A percentile compares a stretch with the other conserved stretches of the same genome.
Evolutionary conservation across 2,329 filamentous ascomycete species (phyloP).

Genomic region (Alternaria sp.): DNA sequence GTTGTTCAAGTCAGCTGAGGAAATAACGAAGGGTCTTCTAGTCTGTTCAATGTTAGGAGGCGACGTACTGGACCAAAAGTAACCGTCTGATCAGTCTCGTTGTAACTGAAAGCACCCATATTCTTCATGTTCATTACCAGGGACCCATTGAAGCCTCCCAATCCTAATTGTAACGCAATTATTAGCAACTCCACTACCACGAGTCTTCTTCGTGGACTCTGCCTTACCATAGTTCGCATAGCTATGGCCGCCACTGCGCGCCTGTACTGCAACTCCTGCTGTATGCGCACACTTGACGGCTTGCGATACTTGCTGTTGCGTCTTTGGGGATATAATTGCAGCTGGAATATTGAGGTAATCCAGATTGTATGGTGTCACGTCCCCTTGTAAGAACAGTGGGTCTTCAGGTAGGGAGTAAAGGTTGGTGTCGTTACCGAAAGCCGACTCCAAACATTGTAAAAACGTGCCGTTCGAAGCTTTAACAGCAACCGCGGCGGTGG

Average conservation of each 20-base stretch:
- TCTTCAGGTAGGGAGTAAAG: background rate
- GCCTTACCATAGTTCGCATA: slow-evolving; percentile 5
- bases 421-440: background rate
- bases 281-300: background rate
- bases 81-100: background rate
- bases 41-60: background rate
- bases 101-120: background rate
- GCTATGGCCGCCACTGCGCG: slow-evolving; percentile 1
- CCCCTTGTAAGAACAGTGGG: background rate
- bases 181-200: background rate
- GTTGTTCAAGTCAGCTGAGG: background rate
- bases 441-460: background rate
- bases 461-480: background rate
- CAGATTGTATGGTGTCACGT: background rate
- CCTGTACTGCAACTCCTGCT: slow-evolving; percentile 1
- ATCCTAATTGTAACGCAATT: background rate
- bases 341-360: background rate
- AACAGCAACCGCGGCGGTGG: background rate
- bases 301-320: background rate
- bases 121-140: slow-evolving; percentile 2
- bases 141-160: background rate
- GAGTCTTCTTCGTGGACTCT: background rate
- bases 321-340: background rate
- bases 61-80: slow-evolving; percentile 2
- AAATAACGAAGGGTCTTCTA: background rate